These are phyloP conservation scores for Favolaschia claudopus DNA, from an alignment of 768 basidiomycete genomes.

Conservation along the genomic window DNA sequence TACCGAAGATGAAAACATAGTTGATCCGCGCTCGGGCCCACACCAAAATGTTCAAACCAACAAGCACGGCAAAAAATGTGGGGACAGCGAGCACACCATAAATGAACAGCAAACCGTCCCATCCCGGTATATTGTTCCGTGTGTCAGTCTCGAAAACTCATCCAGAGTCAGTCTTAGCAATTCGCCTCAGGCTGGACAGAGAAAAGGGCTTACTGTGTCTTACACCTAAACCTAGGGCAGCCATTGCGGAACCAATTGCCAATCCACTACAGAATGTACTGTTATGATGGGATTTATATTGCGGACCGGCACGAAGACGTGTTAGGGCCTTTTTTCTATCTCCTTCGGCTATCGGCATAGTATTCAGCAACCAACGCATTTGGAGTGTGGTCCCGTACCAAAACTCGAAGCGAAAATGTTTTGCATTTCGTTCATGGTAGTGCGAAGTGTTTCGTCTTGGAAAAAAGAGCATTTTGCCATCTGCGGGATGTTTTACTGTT, in stretches of 20 bases:
- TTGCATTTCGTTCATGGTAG: slow-evolving; percentile 81
- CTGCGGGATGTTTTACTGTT: no score
- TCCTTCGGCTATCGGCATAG: slow-evolving; percentile 71
- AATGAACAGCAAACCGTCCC: slow-evolving; percentile 78
- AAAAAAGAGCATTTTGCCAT: slow-evolving; percentile 76
- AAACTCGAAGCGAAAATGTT: slow-evolving; percentile 79
- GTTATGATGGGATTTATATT: slow-evolving; percentile 68
- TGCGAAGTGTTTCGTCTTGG: slow-evolving; percentile 63
- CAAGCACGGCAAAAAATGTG: slow-evolving; percentile 73
- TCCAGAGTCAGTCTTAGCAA: no score
- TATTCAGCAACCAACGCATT: no score
- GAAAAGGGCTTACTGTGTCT: slow-evolving; percentile 55
- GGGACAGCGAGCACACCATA: slow-evolving; percentile 83
- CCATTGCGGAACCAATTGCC: slow-evolving; percentile 73
- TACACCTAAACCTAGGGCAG: slow-evolving; percentile 70
- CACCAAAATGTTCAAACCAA: slow-evolving; percentile 82
- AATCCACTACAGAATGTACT: slow-evolving; percentile 80
- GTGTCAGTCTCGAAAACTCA: slow-evolving; percentile 66
- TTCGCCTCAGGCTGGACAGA: no score
- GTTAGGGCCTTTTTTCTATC: slow-evolving; percentile 79
- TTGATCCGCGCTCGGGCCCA: slow-evolving; percentile 86
- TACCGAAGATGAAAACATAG: slow-evolving; percentile 90
- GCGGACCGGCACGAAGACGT: slow-evolving; percentile 63
- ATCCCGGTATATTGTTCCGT: slow-evolving; percentile 65
- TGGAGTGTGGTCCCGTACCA: slow-evolving; percentile 63